phyloP scores from a whole-genome alignment of 352 stramenopile genomes.

The Plasmopara viticola region DNA sequence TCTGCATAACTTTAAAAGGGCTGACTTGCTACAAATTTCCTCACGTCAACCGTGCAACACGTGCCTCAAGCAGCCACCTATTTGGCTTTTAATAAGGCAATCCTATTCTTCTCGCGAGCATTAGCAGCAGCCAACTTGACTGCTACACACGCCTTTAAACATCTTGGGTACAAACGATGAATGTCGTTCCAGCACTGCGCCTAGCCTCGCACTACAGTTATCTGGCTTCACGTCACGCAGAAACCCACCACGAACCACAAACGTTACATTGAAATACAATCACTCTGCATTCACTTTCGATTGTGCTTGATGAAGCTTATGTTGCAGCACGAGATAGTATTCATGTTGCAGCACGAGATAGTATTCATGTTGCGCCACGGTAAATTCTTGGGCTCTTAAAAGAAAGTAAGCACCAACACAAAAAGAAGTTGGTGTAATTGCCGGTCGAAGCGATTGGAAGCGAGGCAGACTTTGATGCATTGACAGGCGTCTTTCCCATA shows the following conservation, averaged over 20 bases:
- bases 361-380: slow-evolving; percentile 40
- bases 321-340: slow-evolving; percentile 40
- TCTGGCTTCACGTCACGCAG: slow-evolving; percentile 3
- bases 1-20: slow-evolving; percentile 6
- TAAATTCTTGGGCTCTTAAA: slow-evolving; percentile 41
- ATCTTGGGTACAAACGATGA: slow-evolving; percentile 54
- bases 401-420: slow-evolving; percentile 25
- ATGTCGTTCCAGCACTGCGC: slow-evolving; percentile 52
- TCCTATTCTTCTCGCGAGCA: background rate
- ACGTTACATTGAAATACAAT: slow-evolving; percentile 1
- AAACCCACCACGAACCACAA: too few relatives aligned
- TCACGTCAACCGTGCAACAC: slow-evolving; percentile 17
- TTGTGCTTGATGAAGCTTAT: slow-evolving; percentile 35
- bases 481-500: slow-evolving; percentile 5
- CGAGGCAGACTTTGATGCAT: background rate
- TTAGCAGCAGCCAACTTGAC: slow-evolving; percentile 21
- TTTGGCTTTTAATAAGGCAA: slow-evolving; percentile 26
- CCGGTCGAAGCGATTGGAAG: too few relatives aligned
- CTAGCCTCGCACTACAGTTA: slow-evolving; percentile 36
- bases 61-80: slow-evolving; percentile 34
- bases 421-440: too few relatives aligned
- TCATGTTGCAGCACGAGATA: slow-evolving; percentile 49
- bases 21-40: slow-evolving; percentile 7
- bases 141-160: slow-evolving; percentile 40
- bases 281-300: slow-evolving; percentile 13